These are phyloP conservation scores for Fusarium sp. DNA, from an alignment of 2,329 filamentous ascomycete genomes.

Conservation along the genomic window DNA sequence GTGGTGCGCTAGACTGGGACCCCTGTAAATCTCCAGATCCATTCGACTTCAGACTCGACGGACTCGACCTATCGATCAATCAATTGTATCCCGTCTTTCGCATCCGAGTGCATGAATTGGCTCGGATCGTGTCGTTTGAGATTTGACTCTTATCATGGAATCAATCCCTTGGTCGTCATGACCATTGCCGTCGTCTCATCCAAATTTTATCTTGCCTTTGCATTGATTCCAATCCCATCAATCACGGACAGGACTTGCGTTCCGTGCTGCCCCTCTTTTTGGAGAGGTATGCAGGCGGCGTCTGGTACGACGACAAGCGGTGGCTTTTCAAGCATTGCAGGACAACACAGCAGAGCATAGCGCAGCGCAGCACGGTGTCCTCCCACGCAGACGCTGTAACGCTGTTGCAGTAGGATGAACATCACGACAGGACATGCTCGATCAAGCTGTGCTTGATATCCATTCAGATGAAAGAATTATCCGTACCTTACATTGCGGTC, in stretches of 20 bases:
- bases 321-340: conserved; percentile 37
- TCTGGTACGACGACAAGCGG: conserved; percentile 40
- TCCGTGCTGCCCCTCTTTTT: conserved; percentile 43
- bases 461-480: conserved; percentile 28
- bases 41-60: conserved; percentile 35
- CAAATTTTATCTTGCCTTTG: conserved; percentile 37
- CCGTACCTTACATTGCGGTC: conserved; percentile 48
- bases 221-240: conserved; percentile 38
- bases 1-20: conserved; percentile 43
- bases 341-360: conserved; percentile 43
- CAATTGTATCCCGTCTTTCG: conserved; percentile 31
- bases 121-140: conserved; percentile 26
- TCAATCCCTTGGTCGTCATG: conserved; percentile 28
- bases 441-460: conserved; percentile 34
- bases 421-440: conserved; percentile 41
- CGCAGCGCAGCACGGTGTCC: conserved; percentile 29
- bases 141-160: conserved; percentile 27
- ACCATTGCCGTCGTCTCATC: conserved; percentile 36
- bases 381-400: conserved; percentile 36
- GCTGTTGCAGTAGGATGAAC: conserved; percentile 34
- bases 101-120: conserved; percentile 38
- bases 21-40: conserved; percentile 47
- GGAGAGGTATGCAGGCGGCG: conserved; percentile 38
- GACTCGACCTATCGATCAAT: conserved; percentile 43
- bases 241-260: conserved; percentile 28